Conservation (phyloP, 1,284 basidiomycete genomes). For the Ceratobasidium sp. region DNA sequence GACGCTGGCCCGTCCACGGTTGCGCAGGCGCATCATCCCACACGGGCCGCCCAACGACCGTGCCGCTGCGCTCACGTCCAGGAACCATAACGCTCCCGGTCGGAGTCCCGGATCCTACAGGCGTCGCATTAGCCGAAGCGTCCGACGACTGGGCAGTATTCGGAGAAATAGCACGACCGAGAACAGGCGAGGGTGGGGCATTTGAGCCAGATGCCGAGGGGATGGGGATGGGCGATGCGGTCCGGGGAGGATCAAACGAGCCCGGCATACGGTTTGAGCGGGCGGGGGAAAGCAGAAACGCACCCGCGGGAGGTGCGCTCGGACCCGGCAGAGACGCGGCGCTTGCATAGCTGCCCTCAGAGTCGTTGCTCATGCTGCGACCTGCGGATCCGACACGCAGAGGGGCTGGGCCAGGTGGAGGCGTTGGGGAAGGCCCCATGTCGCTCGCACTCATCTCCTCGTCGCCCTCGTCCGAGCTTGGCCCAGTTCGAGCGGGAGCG, state of each 20-base stretch:
- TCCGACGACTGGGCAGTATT: slow-evolving; percentile 48
- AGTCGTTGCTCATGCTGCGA: slow-evolving; percentile 23
- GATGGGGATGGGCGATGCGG: slow-evolving; percentile 12
- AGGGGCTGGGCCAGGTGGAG: slow-evolving; percentile 3
- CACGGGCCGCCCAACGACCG: slow-evolving; percentile 67
- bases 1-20: slow-evolving; percentile 38
- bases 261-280: not conserved
- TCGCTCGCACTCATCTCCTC: slow-evolving; percentile 35
- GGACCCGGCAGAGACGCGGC: not conserved
- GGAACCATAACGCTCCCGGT: slow-evolving; percentile 56
- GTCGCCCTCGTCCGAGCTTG: slow-evolving; percentile 33
- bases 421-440: not conserved
- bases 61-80: slow-evolving; percentile 72
- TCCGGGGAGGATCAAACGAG: slow-evolving; percentile 2
- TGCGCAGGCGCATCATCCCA: slow-evolving; percentile 57
- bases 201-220: not conserved
- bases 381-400: not conserved
- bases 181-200: slow-evolving; percentile 1
- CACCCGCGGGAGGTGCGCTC: slow-evolving; percentile 4
- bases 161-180: slow-evolving; percentile 16
- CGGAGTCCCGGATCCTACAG: slow-evolving; percentile 63
- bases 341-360: slow-evolving; percentile 12
- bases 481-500: not conserved
- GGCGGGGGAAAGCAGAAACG: not conserved
- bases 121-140: slow-evolving; percentile 64